phyloP scores from a whole-genome alignment of 106 monocot genomes.

The Iris macrosiphon region DNA sequence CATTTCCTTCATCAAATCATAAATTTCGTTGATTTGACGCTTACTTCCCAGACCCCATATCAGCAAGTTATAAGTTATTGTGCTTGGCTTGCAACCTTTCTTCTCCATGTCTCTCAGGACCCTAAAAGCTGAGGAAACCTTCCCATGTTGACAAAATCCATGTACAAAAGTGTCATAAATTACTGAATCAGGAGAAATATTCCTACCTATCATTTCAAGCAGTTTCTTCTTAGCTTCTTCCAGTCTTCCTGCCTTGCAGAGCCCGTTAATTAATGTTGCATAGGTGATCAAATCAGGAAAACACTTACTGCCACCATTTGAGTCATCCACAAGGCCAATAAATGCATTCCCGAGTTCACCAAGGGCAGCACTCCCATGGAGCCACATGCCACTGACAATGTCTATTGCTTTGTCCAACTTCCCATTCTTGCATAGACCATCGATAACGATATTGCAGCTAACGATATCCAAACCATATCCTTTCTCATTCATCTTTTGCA shows the following conservation, averaged over 20 bases:
- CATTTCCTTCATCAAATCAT: constrained; percentile 73
- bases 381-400: constrained; percentile 82
- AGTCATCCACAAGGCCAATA: constrained; percentile 47
- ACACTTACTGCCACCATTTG: constrained; percentile 37
- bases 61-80: constrained; percentile 74
- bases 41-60: constrained; percentile 64
- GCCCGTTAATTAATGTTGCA: constrained; percentile 60
- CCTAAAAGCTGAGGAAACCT: constrained; percentile 63
- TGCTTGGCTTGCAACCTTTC: constrained; percentile 54
- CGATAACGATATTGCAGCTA: constrained; percentile 77
- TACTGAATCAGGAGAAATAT: constrained; percentile 60
- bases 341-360: constrained; percentile 72
- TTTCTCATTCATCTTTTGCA: constrained; percentile 85
- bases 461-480: constrained; percentile 64
- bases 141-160: constrained; percentile 74
- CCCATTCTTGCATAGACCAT: constrained; percentile 72
- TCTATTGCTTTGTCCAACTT: constrained; percentile 86
- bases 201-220: constrained; percentile 63
- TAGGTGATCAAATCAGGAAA: constrained; percentile 75
- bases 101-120: constrained; percentile 92
- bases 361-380: constrained; percentile 71
- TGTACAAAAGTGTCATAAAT: constrained; percentile 72
- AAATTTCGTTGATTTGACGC: constrained; percentile 41
- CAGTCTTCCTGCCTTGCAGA: constrained; percentile 73
- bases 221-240: constrained; percentile 82